Evolutionary conservation across 352 stramenopile genomes (phyloP).

Genomic region (Globisporangium ultimum): DNA sequence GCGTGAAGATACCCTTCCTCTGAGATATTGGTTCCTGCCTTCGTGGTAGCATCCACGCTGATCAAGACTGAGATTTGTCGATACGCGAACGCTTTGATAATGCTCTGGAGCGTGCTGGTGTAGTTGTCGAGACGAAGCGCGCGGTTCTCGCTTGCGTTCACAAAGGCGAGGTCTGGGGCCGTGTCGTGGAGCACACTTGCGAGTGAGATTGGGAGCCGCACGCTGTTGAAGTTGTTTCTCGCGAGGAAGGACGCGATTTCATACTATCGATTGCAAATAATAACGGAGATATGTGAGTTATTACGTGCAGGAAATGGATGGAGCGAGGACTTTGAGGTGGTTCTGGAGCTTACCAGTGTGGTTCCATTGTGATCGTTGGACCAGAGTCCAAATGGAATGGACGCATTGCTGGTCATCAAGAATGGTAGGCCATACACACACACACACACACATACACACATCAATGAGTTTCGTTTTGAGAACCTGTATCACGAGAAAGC

Average conservation of each 20-base stretch:
- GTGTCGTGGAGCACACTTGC: conserved; percentile 37
- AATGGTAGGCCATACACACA: not conserved
- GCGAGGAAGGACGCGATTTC: conserved; percentile 39
- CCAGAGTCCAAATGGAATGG: conserved; percentile 59
- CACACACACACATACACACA: not conserved
- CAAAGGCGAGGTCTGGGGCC: conserved; percentile 19
- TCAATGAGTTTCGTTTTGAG: no score
- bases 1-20: conserved; percentile 36
- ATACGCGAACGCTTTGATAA: conserved; percentile 37
- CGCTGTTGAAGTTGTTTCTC: conserved; percentile 50
- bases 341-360: conserved; percentile 26
- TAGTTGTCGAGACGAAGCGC: conserved; percentile 34
- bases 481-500: not conserved
- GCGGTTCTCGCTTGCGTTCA: conserved; percentile 33
- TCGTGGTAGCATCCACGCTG: conserved; percentile 39
- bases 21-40: conserved; percentile 18
- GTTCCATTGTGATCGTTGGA: conserved; percentile 57
- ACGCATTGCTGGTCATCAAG: conserved; percentile 19
- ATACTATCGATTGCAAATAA: conserved; percentile 20
- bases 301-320: not conserved
- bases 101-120: conserved; percentile 35
- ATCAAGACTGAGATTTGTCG: conserved; percentile 42
- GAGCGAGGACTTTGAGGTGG: not conserved
- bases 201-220: conserved; percentile 36
- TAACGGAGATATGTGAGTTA: not conserved